phyloP scores from a whole-genome alignment of 2,329 filamentous ascomycete genomes.

The Hypoxylon sp. region DNA sequence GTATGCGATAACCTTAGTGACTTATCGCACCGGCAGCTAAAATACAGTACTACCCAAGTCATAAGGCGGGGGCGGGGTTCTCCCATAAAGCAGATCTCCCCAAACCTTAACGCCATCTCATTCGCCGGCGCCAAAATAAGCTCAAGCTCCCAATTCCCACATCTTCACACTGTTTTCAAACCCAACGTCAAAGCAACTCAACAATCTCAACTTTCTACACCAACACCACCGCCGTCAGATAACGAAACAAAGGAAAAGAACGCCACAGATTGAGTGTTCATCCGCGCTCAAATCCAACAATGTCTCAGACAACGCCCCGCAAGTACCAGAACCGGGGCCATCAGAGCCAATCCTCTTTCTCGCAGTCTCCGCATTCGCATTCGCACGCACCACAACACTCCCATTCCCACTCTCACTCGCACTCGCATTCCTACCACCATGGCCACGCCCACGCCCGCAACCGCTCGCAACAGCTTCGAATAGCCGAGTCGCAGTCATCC shows the following conservation, averaged over 20 bases:
- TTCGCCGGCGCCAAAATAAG: slow-evolving; percentile 28
- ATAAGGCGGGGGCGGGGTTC: slow-evolving; percentile 34
- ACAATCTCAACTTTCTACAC: background rate
- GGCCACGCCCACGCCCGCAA: slow-evolving; percentile 57
- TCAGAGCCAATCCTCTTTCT: slow-evolving; percentile 41
- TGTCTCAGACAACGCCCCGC: slow-evolving; percentile 57
- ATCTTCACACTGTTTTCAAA: slow-evolving; percentile 15
- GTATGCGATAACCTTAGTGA: background rate
- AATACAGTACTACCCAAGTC: too few relatives aligned
- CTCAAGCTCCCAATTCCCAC: slow-evolving; percentile 21
- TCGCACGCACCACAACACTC: slow-evolving; percentile 27
- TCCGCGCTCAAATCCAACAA: slow-evolving; percentile 45
- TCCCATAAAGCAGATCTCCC: slow-evolving; percentile 10
- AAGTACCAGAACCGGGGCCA: slow-evolving; percentile 53
- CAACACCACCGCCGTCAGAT: background rate
- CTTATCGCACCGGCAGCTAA: background rate
- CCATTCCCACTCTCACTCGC: slow-evolving; percentile 30
- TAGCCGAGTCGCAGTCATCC: slow-evolving; percentile 49
- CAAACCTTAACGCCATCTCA: slow-evolving; percentile 6
- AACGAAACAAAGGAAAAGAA: slow-evolving; percentile 19
- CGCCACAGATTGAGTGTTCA: slow-evolving; percentile 15
- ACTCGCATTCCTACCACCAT: slow-evolving; percentile 36
- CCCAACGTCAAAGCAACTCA: slow-evolving; percentile 8
- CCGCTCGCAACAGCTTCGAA: slow-evolving; percentile 50
- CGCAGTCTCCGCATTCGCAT: slow-evolving; percentile 35